Evolutionary conservation across 768 basidiomycete genomes (phyloP).

Genomic region (Leccinum aurantiacum): DNA sequence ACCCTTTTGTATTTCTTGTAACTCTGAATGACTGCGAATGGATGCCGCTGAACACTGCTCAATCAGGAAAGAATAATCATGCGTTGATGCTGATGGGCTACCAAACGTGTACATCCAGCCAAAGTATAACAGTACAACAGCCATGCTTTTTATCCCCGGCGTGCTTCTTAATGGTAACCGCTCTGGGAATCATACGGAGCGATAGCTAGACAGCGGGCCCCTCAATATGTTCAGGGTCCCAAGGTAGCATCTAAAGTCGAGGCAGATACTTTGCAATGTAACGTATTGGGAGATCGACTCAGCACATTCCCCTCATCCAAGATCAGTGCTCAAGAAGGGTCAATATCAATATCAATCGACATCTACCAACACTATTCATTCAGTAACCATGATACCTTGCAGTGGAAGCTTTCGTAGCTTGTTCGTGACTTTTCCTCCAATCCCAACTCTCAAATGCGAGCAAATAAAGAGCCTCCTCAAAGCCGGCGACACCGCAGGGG

Average conservation of each 20-base stretch:
- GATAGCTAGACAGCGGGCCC: no score
- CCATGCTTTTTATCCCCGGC: neutral
- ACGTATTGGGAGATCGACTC: neutral
- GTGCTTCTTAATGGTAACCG: neutral
- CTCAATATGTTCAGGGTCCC: neutral
- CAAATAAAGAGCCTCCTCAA: conserved; percentile 28
- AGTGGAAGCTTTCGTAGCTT: no score
- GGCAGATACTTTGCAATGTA: neutral
- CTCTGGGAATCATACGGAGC: no score
- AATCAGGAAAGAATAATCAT: neutral
- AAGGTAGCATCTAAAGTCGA: no score
- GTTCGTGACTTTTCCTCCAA: no score
- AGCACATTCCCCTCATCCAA: neutral
- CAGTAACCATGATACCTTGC: no score
- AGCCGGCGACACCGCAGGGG: conserved; percentile 36
- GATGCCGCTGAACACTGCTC: neutral
- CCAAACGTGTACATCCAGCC: neutral
- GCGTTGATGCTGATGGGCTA: neutral
- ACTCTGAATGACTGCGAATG: neutral
- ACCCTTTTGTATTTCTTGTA: neutral
- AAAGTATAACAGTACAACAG: no score
- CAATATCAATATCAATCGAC: no score
- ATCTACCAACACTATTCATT: no score
- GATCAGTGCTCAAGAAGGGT: no score
- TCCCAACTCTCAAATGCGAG: no score